phyloP scores from a whole-genome alignment of 75 land plant species.

The Selaginella moellendorffii region DNA sequence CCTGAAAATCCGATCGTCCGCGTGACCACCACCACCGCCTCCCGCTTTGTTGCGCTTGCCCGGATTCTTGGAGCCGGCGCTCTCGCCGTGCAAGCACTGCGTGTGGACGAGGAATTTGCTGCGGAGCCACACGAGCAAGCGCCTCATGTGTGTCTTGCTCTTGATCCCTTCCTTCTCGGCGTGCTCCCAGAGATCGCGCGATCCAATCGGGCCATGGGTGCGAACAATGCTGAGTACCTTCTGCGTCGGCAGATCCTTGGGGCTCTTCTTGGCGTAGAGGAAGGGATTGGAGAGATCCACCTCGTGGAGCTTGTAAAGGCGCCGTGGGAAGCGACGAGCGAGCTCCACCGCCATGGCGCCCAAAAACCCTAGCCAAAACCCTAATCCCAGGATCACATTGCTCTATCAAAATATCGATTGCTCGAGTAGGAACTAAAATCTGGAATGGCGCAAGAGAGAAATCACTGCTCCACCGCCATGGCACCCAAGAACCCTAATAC shows the following conservation, averaged over 20 bases:
- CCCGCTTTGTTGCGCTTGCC: background rate
- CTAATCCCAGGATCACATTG: too few relatives aligned
- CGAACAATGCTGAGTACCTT: background rate
- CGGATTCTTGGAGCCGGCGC: background rate
- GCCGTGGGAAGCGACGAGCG: background rate
- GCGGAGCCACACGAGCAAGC: background rate
- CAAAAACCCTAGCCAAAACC: too few relatives aligned
- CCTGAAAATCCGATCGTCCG: background rate
- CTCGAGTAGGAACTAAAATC: too few relatives aligned
- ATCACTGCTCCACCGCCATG: too few relatives aligned
- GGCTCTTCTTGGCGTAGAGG: background rate
- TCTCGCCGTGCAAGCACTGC: background rate
- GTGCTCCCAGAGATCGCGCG: background rate
- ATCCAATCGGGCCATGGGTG: background rate
- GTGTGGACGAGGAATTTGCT: background rate
- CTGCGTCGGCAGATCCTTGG: background rate
- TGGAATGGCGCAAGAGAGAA: too few relatives aligned
- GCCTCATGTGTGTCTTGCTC: conserved; percentile 7
- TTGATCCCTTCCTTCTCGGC: background rate
- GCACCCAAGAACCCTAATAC: too few relatives aligned
- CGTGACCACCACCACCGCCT: background rate
- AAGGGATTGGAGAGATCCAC: background rate
- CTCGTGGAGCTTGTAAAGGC: background rate
- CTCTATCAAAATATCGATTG: too few relatives aligned
- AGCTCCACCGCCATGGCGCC: too few relatives aligned